Base-by-base conservation (phyloP, 306 rosid genomes). In the Lablab purpureus region DNA sequence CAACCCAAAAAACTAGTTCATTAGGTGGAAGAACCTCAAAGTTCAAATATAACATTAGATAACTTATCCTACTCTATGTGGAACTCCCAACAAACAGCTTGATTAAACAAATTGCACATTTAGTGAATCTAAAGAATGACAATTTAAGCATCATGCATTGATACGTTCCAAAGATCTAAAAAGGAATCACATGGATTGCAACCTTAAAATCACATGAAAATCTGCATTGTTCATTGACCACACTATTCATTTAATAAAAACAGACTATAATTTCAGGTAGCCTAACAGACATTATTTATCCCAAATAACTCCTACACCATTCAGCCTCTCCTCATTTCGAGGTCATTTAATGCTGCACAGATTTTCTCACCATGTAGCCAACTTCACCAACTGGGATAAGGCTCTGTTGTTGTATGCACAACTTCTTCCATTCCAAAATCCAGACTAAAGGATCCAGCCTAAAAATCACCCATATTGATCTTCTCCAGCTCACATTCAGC, bases 401-500 rank as follows among this genome's bases (percentile, higher is more conserved):
- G 43, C 10, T 37, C 2, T 37, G 3, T 37, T 37, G 11, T 37
- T 37, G 11, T 8, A 37, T 37, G 43, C 43, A 37, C 10, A 37
- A 37, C 7, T 37, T 37, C 3, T 37, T 1, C 12, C 12, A 52
- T 23, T 58, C 70, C 45, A 30, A 56, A 36, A 18, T 32, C 50
- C 55, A 19, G 23, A 27, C 27, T 23, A 54, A 70, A 27, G 17
- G 13, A 17, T 28, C 58, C 59, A 46, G 32, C 34, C 40, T 21
- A 66, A 66, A 12, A 50, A 10, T 22, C 73, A 64, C 45, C 54
- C 7, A 23, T 7, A 3, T 46, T 17, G 45, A 41, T 56, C 55
- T 76, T 43, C 30, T 59, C 34, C 67, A 79, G 49, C 65, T 74
- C 64, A 56, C n/a, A 55, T 58, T 17, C 28, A 58, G 67, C 27